A percentile compares a stretch with the other conserved stretches of the same genome.
Evolutionary conservation across 23 red algal species (phyloP).

Genomic region (Rhodosorus marinus): DNA sequence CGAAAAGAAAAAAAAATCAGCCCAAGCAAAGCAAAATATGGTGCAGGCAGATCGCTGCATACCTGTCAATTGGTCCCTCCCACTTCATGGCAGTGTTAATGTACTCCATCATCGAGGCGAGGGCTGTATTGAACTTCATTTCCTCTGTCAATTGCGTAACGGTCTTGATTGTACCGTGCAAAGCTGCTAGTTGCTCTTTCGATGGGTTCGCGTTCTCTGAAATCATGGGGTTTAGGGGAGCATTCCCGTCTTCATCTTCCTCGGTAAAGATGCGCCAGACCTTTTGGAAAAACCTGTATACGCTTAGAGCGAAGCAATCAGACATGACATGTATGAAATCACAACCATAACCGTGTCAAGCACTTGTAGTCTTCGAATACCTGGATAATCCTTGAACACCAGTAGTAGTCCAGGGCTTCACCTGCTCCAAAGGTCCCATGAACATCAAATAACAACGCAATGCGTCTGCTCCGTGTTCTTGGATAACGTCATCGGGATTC

Average conservation of each 20-base stretch:
- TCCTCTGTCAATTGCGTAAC: constrained; percentile 70
- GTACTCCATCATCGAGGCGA: constrained; percentile 91
- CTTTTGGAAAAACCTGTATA: constrained; percentile 75
- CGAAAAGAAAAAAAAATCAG: too few species aligned
- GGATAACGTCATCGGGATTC: constrained; percentile 82
- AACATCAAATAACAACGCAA: constrained; percentile 97
- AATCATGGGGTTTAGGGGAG: constrained; percentile 6
- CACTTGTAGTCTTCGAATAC: neutral
- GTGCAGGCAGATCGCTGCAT: too few species aligned
- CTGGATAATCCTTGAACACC: constrained; percentile 66
- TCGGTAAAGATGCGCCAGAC: constrained; percentile 60
- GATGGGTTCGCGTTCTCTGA: constrained; percentile 16
- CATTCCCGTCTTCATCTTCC: constrained; percentile 14
- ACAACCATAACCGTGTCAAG: neutral
- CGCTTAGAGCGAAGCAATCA: too few species aligned
- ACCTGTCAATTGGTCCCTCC: constrained; percentile 11
- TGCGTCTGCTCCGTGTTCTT: constrained; percentile 71
- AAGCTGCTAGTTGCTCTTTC: constrained; percentile 39
- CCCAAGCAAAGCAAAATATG: too few species aligned
- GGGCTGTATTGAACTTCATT: constrained; percentile 93
- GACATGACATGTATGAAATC: neutral
- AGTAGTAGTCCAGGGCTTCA: constrained; percentile 69
- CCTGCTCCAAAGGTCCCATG: constrained; percentile 97
- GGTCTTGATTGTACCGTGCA: constrained; percentile 63
- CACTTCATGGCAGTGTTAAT: constrained; percentile 85